Evolutionary conservation across 306 rosid genomes (phyloP).

Genomic region (Inga laurina): DNA sequence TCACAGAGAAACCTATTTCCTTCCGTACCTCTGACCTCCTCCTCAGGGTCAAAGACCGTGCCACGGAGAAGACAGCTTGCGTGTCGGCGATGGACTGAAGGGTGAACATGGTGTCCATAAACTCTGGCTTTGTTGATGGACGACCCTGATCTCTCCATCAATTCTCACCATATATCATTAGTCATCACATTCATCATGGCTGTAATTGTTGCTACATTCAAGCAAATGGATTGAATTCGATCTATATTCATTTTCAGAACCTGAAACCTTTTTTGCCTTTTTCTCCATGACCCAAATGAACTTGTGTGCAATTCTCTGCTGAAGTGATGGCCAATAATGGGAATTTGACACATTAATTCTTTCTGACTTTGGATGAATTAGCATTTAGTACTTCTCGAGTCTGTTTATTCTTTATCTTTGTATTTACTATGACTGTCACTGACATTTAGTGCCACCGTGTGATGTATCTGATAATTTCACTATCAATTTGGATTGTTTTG

Average conservation of each 20-base stretch:
- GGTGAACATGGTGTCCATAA: constrained; percentile 73
- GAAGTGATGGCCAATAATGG: not conserved
- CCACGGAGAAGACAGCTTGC: constrained; percentile 78
- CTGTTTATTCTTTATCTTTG: not conserved
- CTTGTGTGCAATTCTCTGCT: not conserved
- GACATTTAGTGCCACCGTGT: too few species aligned
- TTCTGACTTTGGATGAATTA: not conserved
- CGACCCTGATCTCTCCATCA: constrained; percentile 21
- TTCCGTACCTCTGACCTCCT: too few species aligned
- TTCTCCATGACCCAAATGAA: not conserved
- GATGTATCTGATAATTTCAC: too few species aligned
- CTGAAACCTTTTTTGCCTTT: constrained; percentile 12
- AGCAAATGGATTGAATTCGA: constrained; percentile 14
- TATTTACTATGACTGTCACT: too few species aligned
- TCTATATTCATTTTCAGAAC: not conserved
- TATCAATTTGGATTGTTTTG: too few species aligned
- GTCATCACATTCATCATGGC: too few species aligned
- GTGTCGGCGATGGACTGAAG: constrained; percentile 90
- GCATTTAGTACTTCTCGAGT: not conserved
- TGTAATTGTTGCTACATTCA: not conserved
- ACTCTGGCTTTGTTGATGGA: constrained; percentile 51
- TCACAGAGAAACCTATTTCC: too few species aligned
- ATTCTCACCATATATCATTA: too few species aligned
- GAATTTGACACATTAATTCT: not conserved
- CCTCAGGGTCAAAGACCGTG: constrained; percentile 64